Evolutionary conservation across 176 grass and related monocot genomes (phyloP).

Genomic region (Cenchrus purpureus): DNA sequence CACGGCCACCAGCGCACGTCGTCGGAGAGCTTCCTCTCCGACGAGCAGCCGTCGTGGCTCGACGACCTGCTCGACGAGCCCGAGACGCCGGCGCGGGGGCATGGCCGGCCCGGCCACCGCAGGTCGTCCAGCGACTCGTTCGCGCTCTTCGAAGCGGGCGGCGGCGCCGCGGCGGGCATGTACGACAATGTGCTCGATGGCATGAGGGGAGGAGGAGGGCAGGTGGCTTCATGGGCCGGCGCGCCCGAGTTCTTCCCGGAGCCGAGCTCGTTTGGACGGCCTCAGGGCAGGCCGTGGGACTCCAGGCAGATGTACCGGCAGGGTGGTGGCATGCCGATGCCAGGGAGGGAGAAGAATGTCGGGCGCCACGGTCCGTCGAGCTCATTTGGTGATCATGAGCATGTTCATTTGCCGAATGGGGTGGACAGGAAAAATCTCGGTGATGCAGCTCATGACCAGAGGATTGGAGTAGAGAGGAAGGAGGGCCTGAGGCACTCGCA

Average conservation of each 20-base stretch:
- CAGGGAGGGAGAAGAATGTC: constrained; percentile 52
- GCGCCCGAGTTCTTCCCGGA: constrained; percentile 53
- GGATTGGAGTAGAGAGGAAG: constrained; percentile 54
- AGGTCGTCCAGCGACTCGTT: constrained; percentile 92
- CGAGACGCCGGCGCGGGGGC: constrained; percentile 39
- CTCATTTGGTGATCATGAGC: constrained; percentile 41
- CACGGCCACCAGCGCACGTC: constrained; percentile 69
- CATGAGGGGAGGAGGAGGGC: constrained; percentile 32
- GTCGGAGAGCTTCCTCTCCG: constrained; percentile 80
- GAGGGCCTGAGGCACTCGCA: constrained; percentile 63
- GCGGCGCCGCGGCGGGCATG: constrained; percentile 38
- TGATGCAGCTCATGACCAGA: constrained; percentile 49
- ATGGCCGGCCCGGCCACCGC: constrained; percentile 60
- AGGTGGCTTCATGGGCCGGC: constrained; percentile 39
- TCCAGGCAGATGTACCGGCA: constrained; percentile 45
- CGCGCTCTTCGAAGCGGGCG: constrained; percentile 59
- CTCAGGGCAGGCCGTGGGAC: constrained; percentile 59
- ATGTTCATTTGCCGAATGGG: constrained; percentile 41
- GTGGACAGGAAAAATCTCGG: constrained; percentile 48
- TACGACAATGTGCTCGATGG: constrained; percentile 51
- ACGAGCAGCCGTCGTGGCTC: constrained; percentile 96
- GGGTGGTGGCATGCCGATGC: constrained; percentile 35
- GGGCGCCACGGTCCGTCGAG: constrained; percentile 25
- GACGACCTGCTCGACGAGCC: constrained; percentile 90
- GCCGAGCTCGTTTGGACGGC: constrained; percentile 46